Conservation (phyloP, 2,329 filamentous ascomycete genomes). For the Plenodomus biglobosus region DNA sequence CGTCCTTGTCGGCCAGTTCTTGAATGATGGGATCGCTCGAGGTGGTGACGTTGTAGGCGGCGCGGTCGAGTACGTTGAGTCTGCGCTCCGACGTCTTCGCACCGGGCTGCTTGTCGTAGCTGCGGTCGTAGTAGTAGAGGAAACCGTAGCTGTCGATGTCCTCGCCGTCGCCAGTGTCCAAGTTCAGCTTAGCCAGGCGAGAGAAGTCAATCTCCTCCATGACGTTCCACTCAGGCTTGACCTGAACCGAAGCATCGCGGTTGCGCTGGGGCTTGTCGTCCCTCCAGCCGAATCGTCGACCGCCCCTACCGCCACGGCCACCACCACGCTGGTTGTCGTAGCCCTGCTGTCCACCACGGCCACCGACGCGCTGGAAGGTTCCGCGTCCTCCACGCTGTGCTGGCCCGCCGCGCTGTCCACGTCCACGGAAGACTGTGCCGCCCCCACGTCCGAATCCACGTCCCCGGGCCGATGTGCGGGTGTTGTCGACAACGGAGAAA, state of each 20-base stretch:
- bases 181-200: slow-evolving; percentile 89
- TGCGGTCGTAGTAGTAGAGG: slow-evolving; percentile 96
- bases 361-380: slow-evolving; percentile 71
- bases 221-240: slow-evolving; percentile 93
- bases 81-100: slow-evolving; percentile 81
- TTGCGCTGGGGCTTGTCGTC: slow-evolving; percentile 98
- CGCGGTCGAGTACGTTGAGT: slow-evolving; percentile 85
- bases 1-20: slow-evolving; percentile 91
- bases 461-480: slow-evolving; percentile 79
- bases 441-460: slow-evolving; percentile 82
- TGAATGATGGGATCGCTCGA: slow-evolving; percentile 96
- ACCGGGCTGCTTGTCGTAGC: slow-evolving; percentile 89
- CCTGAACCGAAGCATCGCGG: slow-evolving; percentile 92
- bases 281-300: slow-evolving; percentile 94
- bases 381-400: slow-evolving; percentile 71
- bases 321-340: slow-evolving; percentile 66
- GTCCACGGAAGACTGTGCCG: slow-evolving; percentile 82
- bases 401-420: slow-evolving; percentile 73
- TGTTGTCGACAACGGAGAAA: slow-evolving; percentile 98
- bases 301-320: slow-evolving; percentile 69
- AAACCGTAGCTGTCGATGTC: slow-evolving; percentile 95
- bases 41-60: slow-evolving; percentile 97
- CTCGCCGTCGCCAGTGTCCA: slow-evolving; percentile 92
- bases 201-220: slow-evolving; percentile 99
- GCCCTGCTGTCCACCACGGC: slow-evolving; percentile 63